phyloP scores from a whole-genome alignment of 164 flowering plant genomes.

The Taxillus chinensis region DNA sequence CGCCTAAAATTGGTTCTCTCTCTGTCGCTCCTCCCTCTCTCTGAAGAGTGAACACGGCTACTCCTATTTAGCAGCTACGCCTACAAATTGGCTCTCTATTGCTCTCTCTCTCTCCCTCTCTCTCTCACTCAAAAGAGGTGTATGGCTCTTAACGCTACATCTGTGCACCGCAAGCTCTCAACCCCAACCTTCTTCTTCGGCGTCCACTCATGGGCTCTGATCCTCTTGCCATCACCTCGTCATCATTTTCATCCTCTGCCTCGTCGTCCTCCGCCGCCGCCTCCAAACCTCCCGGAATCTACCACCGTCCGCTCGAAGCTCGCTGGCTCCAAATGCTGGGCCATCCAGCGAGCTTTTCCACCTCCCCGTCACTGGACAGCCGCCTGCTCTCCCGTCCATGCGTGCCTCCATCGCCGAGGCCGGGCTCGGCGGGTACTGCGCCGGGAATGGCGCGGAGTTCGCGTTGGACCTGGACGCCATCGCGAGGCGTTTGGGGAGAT shows the following conservation, averaged over 20 bases:
- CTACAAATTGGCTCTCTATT: too few species aligned
- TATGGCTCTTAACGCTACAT: neutral
- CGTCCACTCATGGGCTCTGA: conserved; percentile 20
- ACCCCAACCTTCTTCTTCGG: conserved; percentile 19
- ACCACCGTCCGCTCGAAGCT: neutral
- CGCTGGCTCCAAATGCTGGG: neutral
- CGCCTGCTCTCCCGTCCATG: conserved; percentile 8
- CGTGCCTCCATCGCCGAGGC: conserved; percentile 10
- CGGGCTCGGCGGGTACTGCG: conserved; percentile 9
- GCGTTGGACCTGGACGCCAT: conserved; percentile 8
- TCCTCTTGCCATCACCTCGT: conserved; percentile 5
- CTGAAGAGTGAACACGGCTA: too few species aligned
- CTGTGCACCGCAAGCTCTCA: conserved; percentile 1
- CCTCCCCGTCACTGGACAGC: conserved; percentile 10
- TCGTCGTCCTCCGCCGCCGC: conserved; percentile 8
- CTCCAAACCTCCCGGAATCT: neutral
- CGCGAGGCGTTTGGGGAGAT: neutral
- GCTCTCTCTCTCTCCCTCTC: too few species aligned
- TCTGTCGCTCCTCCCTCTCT: too few species aligned
- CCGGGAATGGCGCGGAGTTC: neutral
- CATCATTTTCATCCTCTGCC: conserved; percentile 6
- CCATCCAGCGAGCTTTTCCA: neutral
- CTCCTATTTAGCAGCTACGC: too few species aligned
- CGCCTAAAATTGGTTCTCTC: too few species aligned
- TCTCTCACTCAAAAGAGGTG: too few species aligned